phyloP scores from a whole-genome alignment of 2,329 filamentous ascomycete species.

The Claviceps paspali region DNA sequence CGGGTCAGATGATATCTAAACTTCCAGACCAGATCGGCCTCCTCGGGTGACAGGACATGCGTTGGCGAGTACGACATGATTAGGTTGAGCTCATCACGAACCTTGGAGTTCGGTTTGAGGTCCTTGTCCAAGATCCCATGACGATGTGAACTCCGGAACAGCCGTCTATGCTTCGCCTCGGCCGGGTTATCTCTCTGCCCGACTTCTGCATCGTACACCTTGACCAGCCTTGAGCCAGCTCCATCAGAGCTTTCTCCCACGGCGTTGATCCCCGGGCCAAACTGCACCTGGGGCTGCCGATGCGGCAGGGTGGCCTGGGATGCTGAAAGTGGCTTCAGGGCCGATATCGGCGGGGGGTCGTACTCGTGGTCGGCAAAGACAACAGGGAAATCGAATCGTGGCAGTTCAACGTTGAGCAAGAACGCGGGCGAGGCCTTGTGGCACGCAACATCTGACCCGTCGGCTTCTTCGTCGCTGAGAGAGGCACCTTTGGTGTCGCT shows the following conservation, averaged over 20 bases:
- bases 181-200: constrained; percentile 83
- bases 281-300: constrained; percentile 76
- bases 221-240: constrained; percentile 49
- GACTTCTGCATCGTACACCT: constrained; percentile 87
- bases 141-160: constrained; percentile 78
- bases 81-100: constrained; percentile 79
- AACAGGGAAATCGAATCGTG: constrained; percentile 87
- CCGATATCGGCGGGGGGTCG: constrained; percentile 65
- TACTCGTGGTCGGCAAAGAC: constrained; percentile 95
- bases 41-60: constrained; percentile 71
- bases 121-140: constrained; percentile 93
- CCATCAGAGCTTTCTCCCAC: constrained; percentile 35
- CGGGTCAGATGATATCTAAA: constrained; percentile 88
- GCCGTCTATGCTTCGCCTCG: constrained; percentile 81
- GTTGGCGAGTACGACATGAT: constrained; percentile 90
- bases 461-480: constrained; percentile 14
- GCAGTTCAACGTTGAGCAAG: constrained; percentile 77
- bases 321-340: constrained; percentile 41
- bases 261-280: constrained; percentile 76
- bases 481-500: constrained; percentile 10
- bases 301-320: constrained; percentile 54
- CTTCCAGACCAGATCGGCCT: constrained; percentile 94
- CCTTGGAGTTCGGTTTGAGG: constrained; percentile 88
- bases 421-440: constrained; percentile 45
- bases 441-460: constrained; percentile 25